Percentiles rank a stretch among this genome's conserved stretches.
phyloP scores from a whole-genome alignment of 805 yeast genomes.

The Candida silvicultrix region DNA sequence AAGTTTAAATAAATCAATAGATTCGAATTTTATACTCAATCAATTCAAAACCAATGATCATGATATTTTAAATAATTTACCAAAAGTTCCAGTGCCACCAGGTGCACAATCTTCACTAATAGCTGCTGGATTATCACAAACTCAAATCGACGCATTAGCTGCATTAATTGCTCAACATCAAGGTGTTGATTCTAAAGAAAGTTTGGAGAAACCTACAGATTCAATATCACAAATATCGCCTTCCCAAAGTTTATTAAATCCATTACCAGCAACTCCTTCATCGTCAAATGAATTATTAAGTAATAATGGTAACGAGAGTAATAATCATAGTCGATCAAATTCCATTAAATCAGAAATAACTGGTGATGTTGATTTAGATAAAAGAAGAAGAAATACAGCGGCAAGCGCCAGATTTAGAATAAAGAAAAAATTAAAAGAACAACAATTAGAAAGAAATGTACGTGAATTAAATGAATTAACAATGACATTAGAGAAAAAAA shows the following conservation, averaged over 20 bases:
- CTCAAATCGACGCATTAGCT: slow-evolving; percentile 68
- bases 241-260: neutral
- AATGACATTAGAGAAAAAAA: slow-evolving; percentile 57
- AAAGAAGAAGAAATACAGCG: slow-evolving; percentile 83
- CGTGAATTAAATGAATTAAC: slow-evolving; percentile 69
- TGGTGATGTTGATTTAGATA: slow-evolving; percentile 49
- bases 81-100: slow-evolving; percentile 63
- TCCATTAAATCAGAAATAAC: slow-evolving; percentile 7
- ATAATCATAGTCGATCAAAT: neutral
- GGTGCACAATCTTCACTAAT: slow-evolving; percentile 61
- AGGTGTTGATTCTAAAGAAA: slow-evolving; percentile 12
- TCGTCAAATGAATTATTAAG: neutral
- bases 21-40: neutral
- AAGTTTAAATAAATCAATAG: too few relatives aligned
- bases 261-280: neutral
- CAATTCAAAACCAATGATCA: neutral
- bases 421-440: slow-evolving; percentile 88
- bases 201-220: neutral
- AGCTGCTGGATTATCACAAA: slow-evolving; percentile 59
- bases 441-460: slow-evolving; percentile 76
- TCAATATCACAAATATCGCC: neutral
- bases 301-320: neutral
- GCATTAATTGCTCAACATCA: slow-evolving; percentile 71
- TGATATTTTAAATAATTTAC: slow-evolving; percentile 37
- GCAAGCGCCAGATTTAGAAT: slow-evolving; percentile 92